Evolutionary conservation across 169 alveolate species (phyloP), one percentile per base, ranked within the genome.

Genomic region (Eimeria praecox): DNA sequence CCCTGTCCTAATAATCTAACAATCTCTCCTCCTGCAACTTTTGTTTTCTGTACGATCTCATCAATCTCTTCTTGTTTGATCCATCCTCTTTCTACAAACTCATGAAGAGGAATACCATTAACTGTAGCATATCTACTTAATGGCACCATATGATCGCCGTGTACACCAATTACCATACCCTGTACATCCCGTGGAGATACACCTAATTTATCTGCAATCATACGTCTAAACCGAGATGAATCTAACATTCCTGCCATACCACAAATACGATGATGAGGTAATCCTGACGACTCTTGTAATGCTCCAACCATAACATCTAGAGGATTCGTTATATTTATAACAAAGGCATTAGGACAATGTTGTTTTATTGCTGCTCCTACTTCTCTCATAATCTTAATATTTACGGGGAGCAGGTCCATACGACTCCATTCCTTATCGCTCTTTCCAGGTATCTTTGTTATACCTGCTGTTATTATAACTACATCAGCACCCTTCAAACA

Each of bases 381-480:
- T 38, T 95, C 96, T 27, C 96, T 90, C 42, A 96, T 92, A 80
- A 97, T 97, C 71, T 90, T 94, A 35, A 97, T 97, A 93, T 97
- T 97, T 77, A 96, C 88, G 40, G 97, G 90, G 35, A 97, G 92
- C 75, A 97, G 95, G 85, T 97, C 98, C 75, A 96, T 97, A 30
- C 98, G 95, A 52, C 96, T 95, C 98, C 94, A 89, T 83, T 89
- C 96, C 97, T 96, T 96, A 66, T 97, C 97, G 38, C 98, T 97
- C 89, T 97, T 97, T 83, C 98, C 97, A 33, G 98, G 98, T 4
- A 96, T 94, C 88, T 98, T 97, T 30, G 98, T 96, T 35, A 97
- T 94, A 30, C 99, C 99, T 22, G 98, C 98, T 33, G 98, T 97
- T 24, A 98, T 98, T 9, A 98, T 97, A 16, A 97, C 98, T 42